Evolutionary conservation across 257 asterid species (phyloP).

Genomic region (Hygrophila difformis): DNA sequence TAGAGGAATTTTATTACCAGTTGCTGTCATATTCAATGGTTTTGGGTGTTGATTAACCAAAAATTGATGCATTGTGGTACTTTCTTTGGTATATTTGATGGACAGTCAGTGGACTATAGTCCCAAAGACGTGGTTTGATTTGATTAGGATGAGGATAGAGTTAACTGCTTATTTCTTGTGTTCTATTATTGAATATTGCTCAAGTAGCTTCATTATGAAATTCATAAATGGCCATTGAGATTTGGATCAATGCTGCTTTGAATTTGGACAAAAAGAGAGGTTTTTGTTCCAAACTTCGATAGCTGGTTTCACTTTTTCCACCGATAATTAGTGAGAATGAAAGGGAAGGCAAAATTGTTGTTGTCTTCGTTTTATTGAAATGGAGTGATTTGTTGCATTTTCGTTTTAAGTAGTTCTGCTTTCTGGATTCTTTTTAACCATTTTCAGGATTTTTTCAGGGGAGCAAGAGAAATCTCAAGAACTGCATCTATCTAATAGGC

Average conservation of each 20-base stretch:
- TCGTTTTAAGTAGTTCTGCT: background rate
- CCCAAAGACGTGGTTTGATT: background rate
- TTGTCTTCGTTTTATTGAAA: background rate
- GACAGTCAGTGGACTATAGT: no score
- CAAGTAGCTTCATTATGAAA: no score
- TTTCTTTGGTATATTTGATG: background rate
- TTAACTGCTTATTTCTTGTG: no score
- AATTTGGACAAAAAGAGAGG: no score
- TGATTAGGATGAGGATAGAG: no score
- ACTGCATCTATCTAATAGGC: conserved; percentile 83
- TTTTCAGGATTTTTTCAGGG: conserved; percentile 23
- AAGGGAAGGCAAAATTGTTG: background rate
- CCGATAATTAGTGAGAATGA: no score
- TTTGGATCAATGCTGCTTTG: no score
- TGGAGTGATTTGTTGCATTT: conserved; percentile 7
- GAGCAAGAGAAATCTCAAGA: conserved; percentile 28
- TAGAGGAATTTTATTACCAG: background rate
- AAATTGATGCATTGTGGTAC: no score
- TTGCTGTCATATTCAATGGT: background rate
- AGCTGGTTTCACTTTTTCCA: conserved; percentile 2
- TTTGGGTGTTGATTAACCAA: no score
- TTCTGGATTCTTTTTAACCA: background rate
- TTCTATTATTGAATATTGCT: no score
- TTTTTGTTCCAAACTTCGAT: no score
- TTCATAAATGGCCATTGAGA: no score